Evolutionary conservation across 2,329 filamentous ascomycete species (phyloP).

Genomic region (Neobulgaria alba): DNA sequence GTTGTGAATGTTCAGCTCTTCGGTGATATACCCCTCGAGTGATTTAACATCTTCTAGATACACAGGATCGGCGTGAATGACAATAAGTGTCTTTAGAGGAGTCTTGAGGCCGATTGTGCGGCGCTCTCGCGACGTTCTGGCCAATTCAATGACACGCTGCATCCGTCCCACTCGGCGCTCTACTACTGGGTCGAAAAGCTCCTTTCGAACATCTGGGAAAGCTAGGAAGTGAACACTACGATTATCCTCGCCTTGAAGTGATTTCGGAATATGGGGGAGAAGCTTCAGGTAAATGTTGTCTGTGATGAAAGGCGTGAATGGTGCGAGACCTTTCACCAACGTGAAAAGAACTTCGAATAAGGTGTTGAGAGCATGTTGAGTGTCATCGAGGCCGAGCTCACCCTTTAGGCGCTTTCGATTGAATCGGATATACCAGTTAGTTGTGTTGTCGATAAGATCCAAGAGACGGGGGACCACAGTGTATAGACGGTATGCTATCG

Average conservation of each 20-base stretch:
- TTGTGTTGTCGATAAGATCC: slow-evolving; percentile 81
- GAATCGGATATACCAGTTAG: slow-evolving; percentile 98
- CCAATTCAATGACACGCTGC: slow-evolving; percentile 93
- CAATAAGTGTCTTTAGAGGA: slow-evolving; percentile 79
- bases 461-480: slow-evolving; percentile 84
- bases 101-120: slow-evolving; percentile 81
- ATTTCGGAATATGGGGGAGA: slow-evolving; percentile 69
- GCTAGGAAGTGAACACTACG: slow-evolving; percentile 87
- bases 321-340: slow-evolving; percentile 77
- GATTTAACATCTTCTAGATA: slow-evolving; percentile 83
- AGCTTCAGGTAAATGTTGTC: slow-evolving; percentile 89
- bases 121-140: slow-evolving; percentile 76
- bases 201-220: slow-evolving; percentile 81
- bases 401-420: slow-evolving; percentile 88
- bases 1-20: slow-evolving; percentile 86
- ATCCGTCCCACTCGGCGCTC: slow-evolving; percentile 83
- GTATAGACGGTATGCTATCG: slow-evolving; percentile 63
- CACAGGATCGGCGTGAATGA: slow-evolving; percentile 74
- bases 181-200: slow-evolving; percentile 78
- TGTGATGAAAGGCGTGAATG: slow-evolving; percentile 91
- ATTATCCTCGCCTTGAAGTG: slow-evolving; percentile 59
- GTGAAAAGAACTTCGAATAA: slow-evolving; percentile 91
- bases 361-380: slow-evolving; percentile 82
- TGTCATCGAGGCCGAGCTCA: slow-evolving; percentile 77
- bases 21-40: slow-evolving; percentile 77